phyloP scores from a whole-genome alignment of 495 filamentous ascomycete species.

The Daldinia vernicosa region DNA sequence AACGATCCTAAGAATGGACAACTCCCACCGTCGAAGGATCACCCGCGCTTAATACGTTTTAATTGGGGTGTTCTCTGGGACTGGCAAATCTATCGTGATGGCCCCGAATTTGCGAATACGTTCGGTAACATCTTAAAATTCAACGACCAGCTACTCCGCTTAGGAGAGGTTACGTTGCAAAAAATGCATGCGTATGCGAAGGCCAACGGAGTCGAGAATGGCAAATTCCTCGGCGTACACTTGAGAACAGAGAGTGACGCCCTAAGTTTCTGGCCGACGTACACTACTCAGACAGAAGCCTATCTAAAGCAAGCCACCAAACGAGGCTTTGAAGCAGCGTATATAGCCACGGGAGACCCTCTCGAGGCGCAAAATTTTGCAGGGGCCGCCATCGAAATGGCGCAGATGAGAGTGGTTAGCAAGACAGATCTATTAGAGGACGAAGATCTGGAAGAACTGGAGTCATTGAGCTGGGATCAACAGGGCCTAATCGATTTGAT shows the following conservation, averaged over 20 bases:
- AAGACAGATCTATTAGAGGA: constrained; percentile 50
- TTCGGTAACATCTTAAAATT: constrained; percentile 54
- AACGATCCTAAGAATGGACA: constrained; percentile 43
- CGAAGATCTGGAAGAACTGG: constrained; percentile 46
- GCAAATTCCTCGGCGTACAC: constrained; percentile 51
- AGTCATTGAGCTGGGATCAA: constrained; percentile 57
- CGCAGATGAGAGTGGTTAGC: constrained; percentile 47
- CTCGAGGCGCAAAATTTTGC: constrained; percentile 52
- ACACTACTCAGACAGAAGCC: constrained; percentile 50
- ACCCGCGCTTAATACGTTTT: constrained; percentile 53
- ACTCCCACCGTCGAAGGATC: constrained; percentile 38
- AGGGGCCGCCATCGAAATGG: constrained; percentile 44
- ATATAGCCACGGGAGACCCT: constrained; percentile 56
- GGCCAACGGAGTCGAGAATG: constrained; percentile 33
- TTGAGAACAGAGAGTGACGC: constrained; percentile 57
- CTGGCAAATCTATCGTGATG: constrained; percentile 55
- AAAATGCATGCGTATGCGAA: constrained; percentile 49
- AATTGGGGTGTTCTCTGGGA: constrained; percentile 61
- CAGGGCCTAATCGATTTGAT: constrained; percentile 55
- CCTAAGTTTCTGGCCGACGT: constrained; percentile 54
- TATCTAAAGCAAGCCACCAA: constrained; percentile 47
- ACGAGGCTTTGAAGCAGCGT: constrained; percentile 50
- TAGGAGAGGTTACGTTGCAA: constrained; percentile 46
- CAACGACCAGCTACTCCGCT: constrained; percentile 47
- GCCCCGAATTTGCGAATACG: constrained; percentile 54